Percentiles rank a stretch among this genome's conserved stretches.
phyloP scores from a whole-genome alignment of 768 basidiomycete genomes.

The Arthromyces matolae region DNA sequence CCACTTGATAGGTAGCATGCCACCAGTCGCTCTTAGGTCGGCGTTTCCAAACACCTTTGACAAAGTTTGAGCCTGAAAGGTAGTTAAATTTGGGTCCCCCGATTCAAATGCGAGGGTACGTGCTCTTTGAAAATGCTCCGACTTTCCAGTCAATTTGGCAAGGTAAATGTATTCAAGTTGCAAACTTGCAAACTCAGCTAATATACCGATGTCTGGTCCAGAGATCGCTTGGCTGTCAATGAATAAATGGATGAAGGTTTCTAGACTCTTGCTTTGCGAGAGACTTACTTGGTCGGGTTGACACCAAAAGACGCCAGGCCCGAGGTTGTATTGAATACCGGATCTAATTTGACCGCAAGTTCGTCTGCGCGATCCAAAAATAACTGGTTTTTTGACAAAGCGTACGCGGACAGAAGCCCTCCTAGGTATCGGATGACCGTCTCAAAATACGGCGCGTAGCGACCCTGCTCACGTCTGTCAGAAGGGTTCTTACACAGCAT shows the following conservation, averaged over 20 bases:
- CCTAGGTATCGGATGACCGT: constrained; percentile 90
- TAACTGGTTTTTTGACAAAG: constrained; percentile 60
- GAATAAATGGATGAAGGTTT: too few relatives aligned
- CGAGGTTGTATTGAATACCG: constrained; percentile 63
- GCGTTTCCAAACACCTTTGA: constrained; percentile 45
- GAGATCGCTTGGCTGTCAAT: constrained; percentile 26
- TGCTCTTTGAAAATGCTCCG: constrained; percentile 55
- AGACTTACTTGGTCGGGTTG: constrained; percentile 55
- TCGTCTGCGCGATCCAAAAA: constrained; percentile 73
- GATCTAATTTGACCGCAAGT: constrained; percentile 67
- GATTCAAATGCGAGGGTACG: constrained; percentile 15
- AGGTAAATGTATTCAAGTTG: constrained; percentile 87
- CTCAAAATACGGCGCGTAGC: constrained; percentile 65
- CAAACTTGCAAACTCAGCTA: constrained; percentile 81
- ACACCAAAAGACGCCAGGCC: constrained; percentile 73
- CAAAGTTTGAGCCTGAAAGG: constrained; percentile 42
- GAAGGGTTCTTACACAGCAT: background rate
- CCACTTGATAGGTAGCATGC: constrained; percentile 66
- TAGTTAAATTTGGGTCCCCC: background rate
- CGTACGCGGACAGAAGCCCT: constrained; percentile 80
- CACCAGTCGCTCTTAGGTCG: constrained; percentile 44
- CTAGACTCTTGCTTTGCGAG: background rate
- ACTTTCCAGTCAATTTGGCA: constrained; percentile 71
- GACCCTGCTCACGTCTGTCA: constrained; percentile 16
- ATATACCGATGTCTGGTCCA: constrained; percentile 36